These are phyloP conservation scores for Xylaria nigripes DNA, from an alignment of 495 filamentous ascomycete species.

Conservation along the genomic window DNA sequence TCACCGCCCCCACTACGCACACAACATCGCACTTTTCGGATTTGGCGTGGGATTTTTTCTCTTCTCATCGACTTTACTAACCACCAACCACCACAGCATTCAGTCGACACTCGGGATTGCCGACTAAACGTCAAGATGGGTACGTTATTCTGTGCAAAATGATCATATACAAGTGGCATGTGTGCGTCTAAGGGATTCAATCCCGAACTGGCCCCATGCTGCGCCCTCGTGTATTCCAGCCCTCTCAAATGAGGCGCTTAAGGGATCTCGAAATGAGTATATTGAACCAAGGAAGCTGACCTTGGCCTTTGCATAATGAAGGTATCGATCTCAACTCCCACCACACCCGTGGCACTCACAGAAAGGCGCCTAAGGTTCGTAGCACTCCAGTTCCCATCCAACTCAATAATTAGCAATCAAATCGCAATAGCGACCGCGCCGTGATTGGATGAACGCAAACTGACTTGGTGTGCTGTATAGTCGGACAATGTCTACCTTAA, in stretches of 20 bases:
- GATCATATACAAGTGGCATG: conserved; percentile 16
- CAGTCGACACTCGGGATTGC: conserved; percentile 22
- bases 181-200: conserved; percentile 4
- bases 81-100: conserved; percentile 30
- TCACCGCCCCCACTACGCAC: conserved; percentile 31
- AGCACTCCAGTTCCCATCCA: neutral
- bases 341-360: conserved; percentile 80
- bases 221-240: conserved; percentile 10
- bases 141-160: conserved; percentile 30
- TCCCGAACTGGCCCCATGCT: conserved; percentile 33
- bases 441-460: neutral
- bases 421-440: neutral
- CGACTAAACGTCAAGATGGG: conserved; percentile 44
- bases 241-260: conserved; percentile 5
- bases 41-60: conserved; percentile 8
- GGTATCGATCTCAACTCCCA: conserved; percentile 69
- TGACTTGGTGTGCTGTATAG: conserved; percentile 8
- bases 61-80: conserved; percentile 19
- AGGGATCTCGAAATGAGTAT: conserved; percentile 13
- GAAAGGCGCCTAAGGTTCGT: conserved; percentile 72
- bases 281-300: conserved; percentile 46
- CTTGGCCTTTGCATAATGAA: conserved; percentile 32
- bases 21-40: conserved; percentile 25
- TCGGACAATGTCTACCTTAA: conserved; percentile 97
- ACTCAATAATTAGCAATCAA: neutral